phyloP scores from a whole-genome alignment of 257 asterid genomes.

The Plantago ovata region DNA sequence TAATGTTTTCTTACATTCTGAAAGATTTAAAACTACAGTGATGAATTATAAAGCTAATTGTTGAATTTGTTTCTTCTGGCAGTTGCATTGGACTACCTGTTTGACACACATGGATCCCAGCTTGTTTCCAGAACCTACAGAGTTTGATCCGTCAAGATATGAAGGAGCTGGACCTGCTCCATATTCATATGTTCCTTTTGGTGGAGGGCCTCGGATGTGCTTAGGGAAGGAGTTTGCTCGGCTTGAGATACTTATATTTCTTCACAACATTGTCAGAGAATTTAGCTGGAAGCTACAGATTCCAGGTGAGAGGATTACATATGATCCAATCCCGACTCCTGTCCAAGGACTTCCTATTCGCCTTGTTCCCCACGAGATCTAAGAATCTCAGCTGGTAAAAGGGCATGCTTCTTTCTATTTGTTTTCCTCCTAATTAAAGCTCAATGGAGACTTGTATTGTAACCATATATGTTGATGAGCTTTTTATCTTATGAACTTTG shows the following conservation, averaged over 20 bases:
- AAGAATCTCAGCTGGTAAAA: no score
- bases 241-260: constrained; percentile 37
- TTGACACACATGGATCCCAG: constrained; percentile 34
- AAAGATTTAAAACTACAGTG: neutral
- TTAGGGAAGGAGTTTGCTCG: constrained; percentile 48
- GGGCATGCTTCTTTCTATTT: no score
- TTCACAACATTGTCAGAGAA: constrained; percentile 30
- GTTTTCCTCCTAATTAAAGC: no score
- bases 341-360: constrained; percentile 33
- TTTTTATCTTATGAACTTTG: no score
- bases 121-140: constrained; percentile 24
- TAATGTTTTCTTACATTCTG: constrained; percentile 5
- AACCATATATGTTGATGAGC: no score
- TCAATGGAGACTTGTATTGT: no score
- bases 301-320: constrained; percentile 36
- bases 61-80: neutral
- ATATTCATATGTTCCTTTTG: constrained; percentile 41
- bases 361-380: constrained; percentile 17
- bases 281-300: constrained; percentile 30
- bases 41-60: neutral
- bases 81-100: constrained; percentile 44
- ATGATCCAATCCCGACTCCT: constrained; percentile 34
- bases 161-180: constrained; percentile 37
- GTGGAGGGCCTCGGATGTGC: constrained; percentile 58
- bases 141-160: constrained; percentile 42